These are phyloP conservation scores for Ceriops zippeliana DNA, from an alignment of 345 rosid species.

Conservation along the genomic window DNA sequence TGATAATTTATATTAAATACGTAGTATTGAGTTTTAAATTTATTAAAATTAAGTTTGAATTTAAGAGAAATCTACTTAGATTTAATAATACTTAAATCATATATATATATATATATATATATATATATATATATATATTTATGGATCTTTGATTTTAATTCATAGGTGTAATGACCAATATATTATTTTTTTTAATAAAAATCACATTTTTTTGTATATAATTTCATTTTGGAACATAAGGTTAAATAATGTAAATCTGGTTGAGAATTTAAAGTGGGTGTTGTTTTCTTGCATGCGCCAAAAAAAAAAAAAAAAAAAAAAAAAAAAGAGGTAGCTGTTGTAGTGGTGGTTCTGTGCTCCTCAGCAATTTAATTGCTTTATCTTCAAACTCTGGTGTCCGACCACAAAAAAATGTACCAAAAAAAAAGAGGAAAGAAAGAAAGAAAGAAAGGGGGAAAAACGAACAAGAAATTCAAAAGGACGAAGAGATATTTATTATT, in stretches of 20 bases:
- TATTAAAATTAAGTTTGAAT: too few species aligned
- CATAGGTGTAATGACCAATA: background rate
- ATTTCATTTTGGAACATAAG: background rate
- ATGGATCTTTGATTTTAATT: background rate
- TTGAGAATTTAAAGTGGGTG: slow-evolving; percentile 36
- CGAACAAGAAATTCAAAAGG: slow-evolving; percentile 22
- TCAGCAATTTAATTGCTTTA: slow-evolving; percentile 51
- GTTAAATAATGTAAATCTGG: background rate
- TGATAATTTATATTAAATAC: too few species aligned
- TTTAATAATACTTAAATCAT: too few species aligned
- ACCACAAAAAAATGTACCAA: slow-evolving; percentile 34
- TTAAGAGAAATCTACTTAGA: too few species aligned
- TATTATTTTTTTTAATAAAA: background rate
- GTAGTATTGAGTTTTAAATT: too few species aligned
- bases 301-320: too few species aligned
- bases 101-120: too few species aligned
- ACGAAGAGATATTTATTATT: slow-evolving; percentile 50
- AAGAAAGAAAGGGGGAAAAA: slow-evolving; percentile 4
- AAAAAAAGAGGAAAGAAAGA: background rate
- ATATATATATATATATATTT: too few species aligned
- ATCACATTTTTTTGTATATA: too few species aligned
- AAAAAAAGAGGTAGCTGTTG: background rate
- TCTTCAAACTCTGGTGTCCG: slow-evolving; percentile 45
- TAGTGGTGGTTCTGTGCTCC: slow-evolving; percentile 47
- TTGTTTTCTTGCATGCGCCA: too few species aligned